phyloP scores from a whole-genome alignment of 2,329 filamentous ascomycete species.

The Microcyclosporella mali region DNA sequence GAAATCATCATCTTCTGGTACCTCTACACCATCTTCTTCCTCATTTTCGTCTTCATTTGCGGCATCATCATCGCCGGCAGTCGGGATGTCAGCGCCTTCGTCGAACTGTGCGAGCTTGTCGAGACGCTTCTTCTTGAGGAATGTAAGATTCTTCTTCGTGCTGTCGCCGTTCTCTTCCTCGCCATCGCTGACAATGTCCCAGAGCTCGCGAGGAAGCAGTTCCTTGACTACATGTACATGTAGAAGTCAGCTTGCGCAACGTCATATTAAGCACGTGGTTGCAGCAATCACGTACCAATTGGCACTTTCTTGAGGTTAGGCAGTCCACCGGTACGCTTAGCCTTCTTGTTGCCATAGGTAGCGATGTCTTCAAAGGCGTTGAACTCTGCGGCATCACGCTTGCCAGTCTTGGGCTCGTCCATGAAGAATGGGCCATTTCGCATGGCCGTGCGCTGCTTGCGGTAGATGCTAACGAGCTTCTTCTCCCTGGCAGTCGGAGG shows the following conservation, averaged over 20 bases:
- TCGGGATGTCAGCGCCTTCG: slow-evolving; percentile 13
- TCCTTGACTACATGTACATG: slow-evolving; percentile 40
- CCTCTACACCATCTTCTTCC: slow-evolving; percentile 37
- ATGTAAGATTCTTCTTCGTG: slow-evolving; percentile 17
- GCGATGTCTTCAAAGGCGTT: slow-evolving; percentile 49
- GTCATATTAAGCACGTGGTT: background rate
- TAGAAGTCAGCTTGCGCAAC: background rate
- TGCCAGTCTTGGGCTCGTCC: slow-evolving; percentile 31
- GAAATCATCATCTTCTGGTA: slow-evolving; percentile 38
- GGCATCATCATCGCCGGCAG: slow-evolving; percentile 13
- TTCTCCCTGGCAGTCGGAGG: slow-evolving; percentile 13
- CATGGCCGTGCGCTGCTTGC: slow-evolving; percentile 11
- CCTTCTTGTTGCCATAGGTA: slow-evolving; percentile 35
- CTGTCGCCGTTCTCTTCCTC: slow-evolving; percentile 11
- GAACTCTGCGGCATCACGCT: slow-evolving; percentile 50
- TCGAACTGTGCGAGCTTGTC: slow-evolving; percentile 22
- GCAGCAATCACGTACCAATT: slow-evolving; percentile 9
- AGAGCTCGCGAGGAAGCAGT: slow-evolving; percentile 43
- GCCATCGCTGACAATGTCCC: slow-evolving; percentile 35
- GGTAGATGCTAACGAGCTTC: slow-evolving; percentile 7
- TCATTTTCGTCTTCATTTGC: slow-evolving; percentile 61
- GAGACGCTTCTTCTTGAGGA: slow-evolving; percentile 20
- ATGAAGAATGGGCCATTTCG: slow-evolving; percentile 19
- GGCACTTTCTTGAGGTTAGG: slow-evolving; percentile 44
- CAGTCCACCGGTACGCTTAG: slow-evolving; percentile 33